Base-by-base conservation (phyloP, 257 asterid genomes). In the Scutellaria minor region DNA sequence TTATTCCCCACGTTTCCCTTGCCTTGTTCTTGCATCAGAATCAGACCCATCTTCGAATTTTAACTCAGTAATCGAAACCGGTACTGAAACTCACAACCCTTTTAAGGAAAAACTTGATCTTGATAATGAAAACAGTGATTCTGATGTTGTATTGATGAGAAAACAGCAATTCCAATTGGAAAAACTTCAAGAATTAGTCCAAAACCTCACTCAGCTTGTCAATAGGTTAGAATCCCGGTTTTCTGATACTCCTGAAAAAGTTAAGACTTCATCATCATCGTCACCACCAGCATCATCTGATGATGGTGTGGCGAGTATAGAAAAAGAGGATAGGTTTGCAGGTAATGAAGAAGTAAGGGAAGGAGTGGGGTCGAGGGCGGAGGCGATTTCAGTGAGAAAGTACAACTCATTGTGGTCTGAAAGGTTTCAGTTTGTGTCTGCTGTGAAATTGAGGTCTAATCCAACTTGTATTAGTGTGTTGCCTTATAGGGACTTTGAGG, bases 371-470 rank as follows among this genome's bases (percentile, higher is more conserved):
- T 3, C 69, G 37, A 70, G 68, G 51, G 73, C 64, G 20, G 82
- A 79, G 74, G 68, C 80, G 3, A 83, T 86, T 60, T 67, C 86
- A 0, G 90, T 91, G 60, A 84, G 85, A 1, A 88, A 88, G 83
- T 88, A 85, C 69, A 95, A 84, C 79, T 72, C 97, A 5, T 78
- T 92, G 67, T 95, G 99, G 99, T 82, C 96, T 0, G 99, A 95
- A 72, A 90, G 82, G 80, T 92, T 95, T 83, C 96, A 92, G 70
- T 90, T 92, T 72, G 83, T 86, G 14, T 90, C 98, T 0, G 99
- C 99, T 0, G 98, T 95, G 85, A 92, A 85, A 74, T 66, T 95
- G 81, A 85, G 83, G 22, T 85, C 98, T 1, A 77, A 37, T 69
- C 90, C 98, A 0, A 85, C 92, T 70, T 92, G 90, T 55, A 71